Percentiles rank a stretch among this genome's conserved stretches.
Evolutionary conservation across 305 asterid species (phyloP).

Genomic region (Fraxinus paxiana): DNA sequence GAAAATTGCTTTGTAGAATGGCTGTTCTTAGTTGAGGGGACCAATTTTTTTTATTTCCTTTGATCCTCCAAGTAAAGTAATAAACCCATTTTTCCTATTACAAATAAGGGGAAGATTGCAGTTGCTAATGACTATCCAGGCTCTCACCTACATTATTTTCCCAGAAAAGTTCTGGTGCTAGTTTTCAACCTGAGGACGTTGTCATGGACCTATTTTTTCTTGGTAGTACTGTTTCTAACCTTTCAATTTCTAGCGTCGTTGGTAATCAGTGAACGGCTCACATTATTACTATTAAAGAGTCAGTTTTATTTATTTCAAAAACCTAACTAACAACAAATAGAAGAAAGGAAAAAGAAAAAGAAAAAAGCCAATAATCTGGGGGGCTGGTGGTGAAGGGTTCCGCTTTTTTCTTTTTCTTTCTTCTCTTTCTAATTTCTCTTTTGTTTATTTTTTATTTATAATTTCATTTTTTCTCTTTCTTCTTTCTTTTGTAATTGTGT

Average conservation of each 20-base stretch:
- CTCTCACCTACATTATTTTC: background rate
- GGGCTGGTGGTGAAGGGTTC: background rate
- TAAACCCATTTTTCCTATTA: background rate
- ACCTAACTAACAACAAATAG: background rate
- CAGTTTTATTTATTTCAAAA: background rate
- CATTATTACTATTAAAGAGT: background rate
- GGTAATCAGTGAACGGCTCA: background rate
- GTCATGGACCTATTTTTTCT: background rate
- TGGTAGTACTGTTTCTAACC: background rate
- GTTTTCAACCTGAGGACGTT: background rate
- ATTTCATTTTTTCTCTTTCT: background rate
- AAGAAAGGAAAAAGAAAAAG: background rate
- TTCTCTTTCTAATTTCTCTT: background rate
- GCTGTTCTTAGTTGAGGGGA: constrained; percentile 24
- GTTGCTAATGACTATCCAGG: background rate
- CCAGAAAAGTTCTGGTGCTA: background rate
- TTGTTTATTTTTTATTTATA: background rate
- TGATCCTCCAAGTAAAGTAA: constrained; percentile 18
- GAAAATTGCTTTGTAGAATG: constrained; percentile 27
- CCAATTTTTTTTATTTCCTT: constrained; percentile 12
- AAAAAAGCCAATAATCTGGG: background rate
- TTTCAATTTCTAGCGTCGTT: background rate
- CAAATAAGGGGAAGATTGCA: background rate
- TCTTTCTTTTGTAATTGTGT: background rate
- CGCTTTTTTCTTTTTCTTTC: background rate